Percentiles rank a stretch among this genome's conserved stretches.
Conservation (phyloP, 768 basidiomycete species). For the Xerocomellus amylosporus region DNA sequence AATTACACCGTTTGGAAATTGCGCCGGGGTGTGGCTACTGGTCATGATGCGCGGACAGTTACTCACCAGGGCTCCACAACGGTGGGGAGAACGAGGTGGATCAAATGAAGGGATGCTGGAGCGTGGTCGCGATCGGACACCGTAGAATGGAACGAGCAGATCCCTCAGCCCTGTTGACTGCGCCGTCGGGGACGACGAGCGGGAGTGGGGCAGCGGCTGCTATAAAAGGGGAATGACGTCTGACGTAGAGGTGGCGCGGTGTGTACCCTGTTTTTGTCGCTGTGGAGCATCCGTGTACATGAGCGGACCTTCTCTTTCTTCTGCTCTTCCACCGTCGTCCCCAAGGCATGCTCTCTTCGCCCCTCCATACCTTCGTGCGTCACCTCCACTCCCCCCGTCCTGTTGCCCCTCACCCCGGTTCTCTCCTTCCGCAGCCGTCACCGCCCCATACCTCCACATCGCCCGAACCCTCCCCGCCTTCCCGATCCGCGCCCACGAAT, state of each 20-base stretch:
- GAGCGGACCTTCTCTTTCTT: slow-evolving; percentile 13
- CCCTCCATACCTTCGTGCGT: slow-evolving; percentile 8
- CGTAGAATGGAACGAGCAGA: background rate
- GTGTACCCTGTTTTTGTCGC: slow-evolving; percentile 35
- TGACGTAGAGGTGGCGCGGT: slow-evolving; percentile 33
- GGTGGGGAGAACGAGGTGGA: background rate
- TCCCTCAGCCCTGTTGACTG: slow-evolving; percentile 5
- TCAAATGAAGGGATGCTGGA: too few species aligned
- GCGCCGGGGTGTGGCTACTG: background rate
- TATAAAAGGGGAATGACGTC: slow-evolving; percentile 31
- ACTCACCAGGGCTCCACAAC: background rate
- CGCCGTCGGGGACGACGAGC: slow-evolving; percentile 2
- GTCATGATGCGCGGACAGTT: background rate
- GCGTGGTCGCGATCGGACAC: background rate
- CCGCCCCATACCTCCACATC: slow-evolving; percentile 1
- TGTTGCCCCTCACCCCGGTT: background rate
- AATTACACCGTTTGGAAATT: background rate
- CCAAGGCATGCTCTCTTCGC: slow-evolving; percentile 16
- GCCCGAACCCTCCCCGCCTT: slow-evolving; percentile 1
- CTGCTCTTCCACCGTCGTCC: slow-evolving; percentile 3
- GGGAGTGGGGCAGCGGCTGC: slow-evolving; percentile 1
- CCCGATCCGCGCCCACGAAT: slow-evolving; percentile 48
- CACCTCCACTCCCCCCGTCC: too few species aligned
- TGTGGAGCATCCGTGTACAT: slow-evolving; percentile 36
- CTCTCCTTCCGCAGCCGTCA: slow-evolving; percentile 11